These are phyloP conservation scores for Globisporangium megalacanthum DNA, from an alignment of 352 stramenopile genomes.

Conservation along the genomic window DNA sequence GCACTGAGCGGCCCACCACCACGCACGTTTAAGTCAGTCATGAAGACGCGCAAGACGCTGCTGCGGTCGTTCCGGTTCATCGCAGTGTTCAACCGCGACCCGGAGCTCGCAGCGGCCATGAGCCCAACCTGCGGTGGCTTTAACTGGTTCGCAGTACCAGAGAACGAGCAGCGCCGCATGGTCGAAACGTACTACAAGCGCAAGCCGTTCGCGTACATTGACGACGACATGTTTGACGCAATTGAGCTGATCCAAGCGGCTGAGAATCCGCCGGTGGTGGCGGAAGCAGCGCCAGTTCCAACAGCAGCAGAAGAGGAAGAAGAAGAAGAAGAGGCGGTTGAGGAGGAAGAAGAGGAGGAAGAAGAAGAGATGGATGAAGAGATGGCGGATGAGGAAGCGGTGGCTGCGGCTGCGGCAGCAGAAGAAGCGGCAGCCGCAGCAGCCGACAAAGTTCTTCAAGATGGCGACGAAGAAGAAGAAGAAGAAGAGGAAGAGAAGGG, in stretches of 20 bases:
- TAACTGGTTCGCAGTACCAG: constrained; percentile 8
- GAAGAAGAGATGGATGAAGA: background rate
- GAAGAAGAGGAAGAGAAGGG: background rate
- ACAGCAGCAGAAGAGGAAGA: background rate
- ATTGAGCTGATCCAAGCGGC: constrained; percentile 10
- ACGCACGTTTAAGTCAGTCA: constrained; percentile 10
- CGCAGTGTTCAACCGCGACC: constrained; percentile 12
- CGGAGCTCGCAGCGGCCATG: constrained; percentile 11
- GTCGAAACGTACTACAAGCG: constrained; percentile 12
- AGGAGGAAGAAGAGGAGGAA: background rate
- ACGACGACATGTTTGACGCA: constrained; percentile 15
- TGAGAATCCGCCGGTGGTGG: constrained; percentile 1
- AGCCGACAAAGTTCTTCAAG: background rate
- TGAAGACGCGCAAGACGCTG: constrained; percentile 10
- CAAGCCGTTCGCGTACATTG: constrained; percentile 14
- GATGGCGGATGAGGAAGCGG: background rate
- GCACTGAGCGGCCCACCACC: no score
- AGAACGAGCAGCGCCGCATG: constrained; percentile 9
- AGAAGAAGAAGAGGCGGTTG: background rate
- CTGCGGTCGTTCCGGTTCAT: constrained; percentile 14
- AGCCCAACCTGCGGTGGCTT: constrained; percentile 4
- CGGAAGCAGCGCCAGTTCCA: background rate
- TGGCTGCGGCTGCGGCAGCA: background rate
- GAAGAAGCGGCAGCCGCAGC: background rate
- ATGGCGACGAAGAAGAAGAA: background rate